Evolutionary conservation across 257 asterid genomes (phyloP).

Genomic region (Nicotiana paniculata): DNA sequence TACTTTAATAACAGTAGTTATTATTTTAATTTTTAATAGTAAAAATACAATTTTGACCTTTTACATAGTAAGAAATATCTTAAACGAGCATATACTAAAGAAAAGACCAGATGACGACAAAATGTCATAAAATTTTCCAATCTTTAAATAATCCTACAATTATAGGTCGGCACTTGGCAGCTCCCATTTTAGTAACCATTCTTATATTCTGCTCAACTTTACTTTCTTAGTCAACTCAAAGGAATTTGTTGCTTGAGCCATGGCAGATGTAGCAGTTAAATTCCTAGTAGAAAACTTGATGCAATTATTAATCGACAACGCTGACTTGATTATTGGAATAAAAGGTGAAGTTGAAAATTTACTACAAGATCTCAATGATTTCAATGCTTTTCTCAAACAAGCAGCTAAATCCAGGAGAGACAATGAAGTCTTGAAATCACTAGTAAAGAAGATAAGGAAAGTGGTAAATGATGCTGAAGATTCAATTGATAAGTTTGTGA

Average conservation of each 20-base stretch:
- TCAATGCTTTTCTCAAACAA: neutral
- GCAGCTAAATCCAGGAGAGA: neutral
- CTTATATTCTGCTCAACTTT: neutral
- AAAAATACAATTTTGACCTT: too few relatives aligned
- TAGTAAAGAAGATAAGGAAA: neutral
- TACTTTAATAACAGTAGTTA: too few relatives aligned
- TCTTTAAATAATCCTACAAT: neutral
- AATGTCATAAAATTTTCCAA: neutral
- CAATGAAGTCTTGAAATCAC: neutral
- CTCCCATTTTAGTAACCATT: neutral
- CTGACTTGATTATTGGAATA: neutral
- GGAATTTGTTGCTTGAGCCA: neutral
- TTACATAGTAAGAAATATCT: too few relatives aligned
- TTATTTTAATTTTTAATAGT: too few relatives aligned
- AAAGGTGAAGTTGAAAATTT: neutral
- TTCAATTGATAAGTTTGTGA: neutral
- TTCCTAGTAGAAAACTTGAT: slow-evolving; percentile 21
- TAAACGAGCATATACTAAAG: neutral
- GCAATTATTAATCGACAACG: slow-evolving; percentile 13
- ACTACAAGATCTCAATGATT: neutral
- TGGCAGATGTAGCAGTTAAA: slow-evolving; percentile 5
- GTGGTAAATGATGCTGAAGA: slow-evolving; percentile 6
- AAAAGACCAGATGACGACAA: neutral
- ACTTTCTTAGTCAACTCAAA: neutral
- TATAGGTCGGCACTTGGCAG: neutral